Evolutionary conservation across 2,329 filamentous ascomycete species (phyloP), one percentile per base, ranked within the genome.

Genomic region (Beauveria asiatica): DNA sequence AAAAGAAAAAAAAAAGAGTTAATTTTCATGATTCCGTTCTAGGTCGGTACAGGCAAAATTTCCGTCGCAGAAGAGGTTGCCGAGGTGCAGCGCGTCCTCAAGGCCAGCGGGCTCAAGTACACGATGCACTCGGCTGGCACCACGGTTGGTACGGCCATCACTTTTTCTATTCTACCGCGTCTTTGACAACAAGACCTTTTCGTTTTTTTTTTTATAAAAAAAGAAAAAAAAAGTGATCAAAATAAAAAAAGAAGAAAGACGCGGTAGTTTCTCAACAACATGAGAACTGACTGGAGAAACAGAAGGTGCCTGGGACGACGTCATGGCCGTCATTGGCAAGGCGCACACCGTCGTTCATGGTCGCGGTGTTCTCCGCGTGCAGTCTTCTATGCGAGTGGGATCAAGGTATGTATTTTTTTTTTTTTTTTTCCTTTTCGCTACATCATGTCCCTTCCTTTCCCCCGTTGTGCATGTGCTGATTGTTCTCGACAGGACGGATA

Each of bases 41-140:
- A 90, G 87, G 82, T 97, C 63, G 93, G 94, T 63, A 96, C 93
- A 19, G 85, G 84, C 53, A 86, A 75, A 45, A 80, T 84, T 56
- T 92, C 89, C 2, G 88, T 93, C 17, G 88, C 90, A 5, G 84
- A 87, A 66, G 89, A 97, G 71, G 86, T 99, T 33, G 93, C 93
- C 39, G 86, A 89, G 64, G 91, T 97, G 42, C 93, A 97, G 76
- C 85, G 87, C 61, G 80, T 97, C 41, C 81, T 99, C 67, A 85
- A 88, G 73, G 85, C 83, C 58, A 94, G 88, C 66, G 91, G 91
- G 2, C 73, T 97, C 64, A 86, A 84, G 64, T 93, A 92, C 71
- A 86, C 83, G 51, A 94, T 97, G 90, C 93, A 97, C 75, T 92
- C 90, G 27, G 92, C 92, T 2, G 94, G 93, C 13, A 97, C 93